A percentile compares a stretch with the other conserved stretches of the same genome.
Conservation (phyloP, 441 rosid species). For the Mallotus japonicus region DNA sequence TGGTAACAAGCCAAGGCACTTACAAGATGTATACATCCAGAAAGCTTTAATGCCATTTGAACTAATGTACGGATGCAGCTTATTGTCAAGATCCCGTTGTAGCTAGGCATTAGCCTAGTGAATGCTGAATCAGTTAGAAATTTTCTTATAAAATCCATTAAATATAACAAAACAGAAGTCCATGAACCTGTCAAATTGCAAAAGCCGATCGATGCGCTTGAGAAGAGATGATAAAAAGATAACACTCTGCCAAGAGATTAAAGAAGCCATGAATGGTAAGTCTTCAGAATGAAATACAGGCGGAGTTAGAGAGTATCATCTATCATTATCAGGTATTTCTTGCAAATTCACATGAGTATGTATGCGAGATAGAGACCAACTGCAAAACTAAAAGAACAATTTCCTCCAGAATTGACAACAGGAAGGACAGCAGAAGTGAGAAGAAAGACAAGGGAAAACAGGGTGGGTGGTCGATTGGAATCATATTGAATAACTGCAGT, state of each 20-base stretch:
- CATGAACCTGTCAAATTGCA: conserved; percentile 91
- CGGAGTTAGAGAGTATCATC: no score
- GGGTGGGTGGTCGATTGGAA: not conserved
- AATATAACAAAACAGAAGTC: conserved; percentile 23
- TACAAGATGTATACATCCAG: conserved; percentile 78
- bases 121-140: conserved; percentile 24
- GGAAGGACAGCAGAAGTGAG: not conserved
- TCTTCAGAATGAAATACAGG: not conserved
- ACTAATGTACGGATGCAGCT: conserved; percentile 93
- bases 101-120: conserved; percentile 91
- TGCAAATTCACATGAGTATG: not conserved
- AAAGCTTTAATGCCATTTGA: conserved; percentile 82
- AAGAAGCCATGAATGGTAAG: conserved; percentile 26
- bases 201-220: conserved; percentile 91
- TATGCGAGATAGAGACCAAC: no score
- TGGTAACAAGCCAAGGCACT: conserved; percentile 25
- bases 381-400: not conserved
- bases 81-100: conserved; percentile 86
- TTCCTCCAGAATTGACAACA: not conserved
- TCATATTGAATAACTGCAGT: not conserved
- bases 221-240: conserved; percentile 81
- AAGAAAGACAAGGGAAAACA: not conserved
- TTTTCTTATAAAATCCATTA: conserved; percentile 12
- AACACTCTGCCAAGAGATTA: conserved; percentile 63
- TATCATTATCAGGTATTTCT: not conserved